Evolutionary conservation across 345 rosid genomes (phyloP).

Genomic region (Pistacia atlantica): DNA sequence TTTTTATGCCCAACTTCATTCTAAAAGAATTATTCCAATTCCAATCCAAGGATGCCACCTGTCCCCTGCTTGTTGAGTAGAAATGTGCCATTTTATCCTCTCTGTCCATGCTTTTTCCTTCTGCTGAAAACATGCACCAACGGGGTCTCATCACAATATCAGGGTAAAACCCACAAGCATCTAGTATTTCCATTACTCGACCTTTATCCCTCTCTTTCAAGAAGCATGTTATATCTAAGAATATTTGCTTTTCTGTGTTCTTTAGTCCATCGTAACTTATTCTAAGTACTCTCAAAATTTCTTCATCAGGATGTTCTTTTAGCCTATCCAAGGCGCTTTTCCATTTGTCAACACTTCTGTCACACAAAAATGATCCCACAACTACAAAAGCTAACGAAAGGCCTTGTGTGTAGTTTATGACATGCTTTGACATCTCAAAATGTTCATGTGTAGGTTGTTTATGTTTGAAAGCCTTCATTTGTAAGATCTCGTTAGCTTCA

Average conservation of each 20-base stretch:
- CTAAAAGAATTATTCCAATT: too few relatives aligned
- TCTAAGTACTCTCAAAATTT: not conserved
- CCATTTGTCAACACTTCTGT: conserved; percentile 1
- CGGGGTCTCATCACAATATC: not conserved
- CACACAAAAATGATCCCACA: conserved; percentile 7
- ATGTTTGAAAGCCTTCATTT: conserved; percentile 9
- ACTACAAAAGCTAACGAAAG: conserved; percentile 25
- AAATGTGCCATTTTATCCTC: too few relatives aligned
- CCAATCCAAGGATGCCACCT: too few relatives aligned
- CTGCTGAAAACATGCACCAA: too few relatives aligned
- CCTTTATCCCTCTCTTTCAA: not conserved
- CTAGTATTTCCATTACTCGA: not conserved
- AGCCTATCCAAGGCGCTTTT: not conserved
- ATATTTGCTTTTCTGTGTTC: not conserved
- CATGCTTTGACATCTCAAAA: not conserved
- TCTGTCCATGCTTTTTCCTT: too few relatives aligned
- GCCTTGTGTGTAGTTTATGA: not conserved
- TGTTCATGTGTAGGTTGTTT: not conserved
- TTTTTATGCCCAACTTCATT: too few relatives aligned
- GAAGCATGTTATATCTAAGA: conserved; percentile 13
- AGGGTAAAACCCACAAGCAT: not conserved
- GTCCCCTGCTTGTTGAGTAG: too few relatives aligned
- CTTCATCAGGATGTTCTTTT: not conserved
- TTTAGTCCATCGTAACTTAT: conserved; percentile 9
- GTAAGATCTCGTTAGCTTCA: conserved; percentile 8